phyloP scores from a whole-genome alignment of 345 rosid genomes.

The Combretum micranthum region DNA sequence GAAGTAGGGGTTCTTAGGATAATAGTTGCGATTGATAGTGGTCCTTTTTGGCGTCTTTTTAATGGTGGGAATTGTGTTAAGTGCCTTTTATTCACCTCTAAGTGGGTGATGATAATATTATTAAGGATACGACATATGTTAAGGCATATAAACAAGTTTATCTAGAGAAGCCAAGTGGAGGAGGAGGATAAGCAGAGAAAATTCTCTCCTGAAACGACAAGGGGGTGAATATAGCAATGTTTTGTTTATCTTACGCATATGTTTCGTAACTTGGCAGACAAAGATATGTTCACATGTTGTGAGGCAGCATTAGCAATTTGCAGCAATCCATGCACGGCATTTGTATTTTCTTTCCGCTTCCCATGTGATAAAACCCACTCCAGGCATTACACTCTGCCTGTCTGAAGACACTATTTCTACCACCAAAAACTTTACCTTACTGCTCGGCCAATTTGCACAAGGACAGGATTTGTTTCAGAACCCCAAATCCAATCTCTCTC shows the following conservation, averaged over 20 bases:
- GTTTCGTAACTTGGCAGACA: constrained; percentile 4
- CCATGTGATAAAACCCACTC: constrained; percentile 28
- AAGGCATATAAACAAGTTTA: constrained; percentile 18
- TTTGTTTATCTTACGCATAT: neutral
- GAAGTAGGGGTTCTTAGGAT: neutral
- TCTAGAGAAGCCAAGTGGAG: constrained; percentile 20
- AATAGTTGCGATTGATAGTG: neutral
- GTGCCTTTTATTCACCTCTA: constrained; percentile 11
- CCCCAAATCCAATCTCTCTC: constrained; percentile 28
- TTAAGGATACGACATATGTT: neutral
- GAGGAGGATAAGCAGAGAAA: constrained; percentile 7
- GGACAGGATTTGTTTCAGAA: constrained; percentile 15
- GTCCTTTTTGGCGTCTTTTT: constrained; percentile 11
- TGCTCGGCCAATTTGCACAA: constrained; percentile 19
- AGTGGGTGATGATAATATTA: neutral
- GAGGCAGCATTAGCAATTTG: constrained; percentile 33
- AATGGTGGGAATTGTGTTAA: constrained; percentile 12
- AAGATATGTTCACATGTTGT: constrained; percentile 23
- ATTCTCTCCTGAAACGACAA: constrained; percentile 19
- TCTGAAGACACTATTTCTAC: constrained; percentile 8
- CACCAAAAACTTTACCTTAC: constrained; percentile 13
- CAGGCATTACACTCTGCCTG: constrained; percentile 8
- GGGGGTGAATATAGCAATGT: constrained; percentile 9
- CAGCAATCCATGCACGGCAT: constrained; percentile 4
- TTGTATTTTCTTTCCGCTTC: constrained; percentile 8